These are phyloP conservation scores for Chaetomium olivaceum DNA, from an alignment of 2,329 filamentous ascomycete genomes.

Conservation along the genomic window DNA sequence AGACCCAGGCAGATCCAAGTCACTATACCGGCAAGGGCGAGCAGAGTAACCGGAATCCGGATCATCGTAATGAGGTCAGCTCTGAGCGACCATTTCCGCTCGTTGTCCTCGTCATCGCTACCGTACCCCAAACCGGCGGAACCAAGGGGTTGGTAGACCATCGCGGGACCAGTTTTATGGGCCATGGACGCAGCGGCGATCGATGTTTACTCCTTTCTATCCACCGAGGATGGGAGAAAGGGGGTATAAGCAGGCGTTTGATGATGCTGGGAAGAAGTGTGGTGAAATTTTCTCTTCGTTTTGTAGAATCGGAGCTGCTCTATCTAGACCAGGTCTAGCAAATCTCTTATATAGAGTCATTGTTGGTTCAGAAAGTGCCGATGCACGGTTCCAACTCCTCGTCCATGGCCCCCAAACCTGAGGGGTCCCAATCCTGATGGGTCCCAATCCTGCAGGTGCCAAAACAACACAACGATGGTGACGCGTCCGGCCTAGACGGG, in stretches of 20 bases:
- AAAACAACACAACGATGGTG: no score
- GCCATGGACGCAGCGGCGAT: not conserved
- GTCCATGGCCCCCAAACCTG: no score
- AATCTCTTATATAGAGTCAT: no score
- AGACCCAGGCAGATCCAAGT: conserved; percentile 6
- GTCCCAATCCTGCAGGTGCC: no score
- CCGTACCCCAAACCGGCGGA: not conserved
- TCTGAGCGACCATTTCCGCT: not conserved
- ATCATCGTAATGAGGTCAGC: conserved; percentile 1
- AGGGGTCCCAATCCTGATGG: no score
- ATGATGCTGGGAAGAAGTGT: not conserved
- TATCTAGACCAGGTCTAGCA: no score
- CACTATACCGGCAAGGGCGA: conserved; percentile 16
- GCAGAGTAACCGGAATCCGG: conserved; percentile 2
- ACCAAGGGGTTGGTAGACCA: conserved; percentile 17
- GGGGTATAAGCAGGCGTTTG: not conserved
- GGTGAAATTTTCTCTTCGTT: no score
- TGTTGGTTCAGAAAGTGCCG: no score
- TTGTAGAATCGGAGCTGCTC: no score
- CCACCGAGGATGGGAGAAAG: not conserved
- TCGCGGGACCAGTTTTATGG: conserved; percentile 6
- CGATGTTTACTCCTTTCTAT: not conserved
- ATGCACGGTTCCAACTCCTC: no score
- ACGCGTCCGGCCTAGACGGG: no score
- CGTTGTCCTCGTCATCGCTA: not conserved